Base-by-base conservation (phyloP, 768 basidiomycete genomes). In the Tricholomella constricta region DNA sequence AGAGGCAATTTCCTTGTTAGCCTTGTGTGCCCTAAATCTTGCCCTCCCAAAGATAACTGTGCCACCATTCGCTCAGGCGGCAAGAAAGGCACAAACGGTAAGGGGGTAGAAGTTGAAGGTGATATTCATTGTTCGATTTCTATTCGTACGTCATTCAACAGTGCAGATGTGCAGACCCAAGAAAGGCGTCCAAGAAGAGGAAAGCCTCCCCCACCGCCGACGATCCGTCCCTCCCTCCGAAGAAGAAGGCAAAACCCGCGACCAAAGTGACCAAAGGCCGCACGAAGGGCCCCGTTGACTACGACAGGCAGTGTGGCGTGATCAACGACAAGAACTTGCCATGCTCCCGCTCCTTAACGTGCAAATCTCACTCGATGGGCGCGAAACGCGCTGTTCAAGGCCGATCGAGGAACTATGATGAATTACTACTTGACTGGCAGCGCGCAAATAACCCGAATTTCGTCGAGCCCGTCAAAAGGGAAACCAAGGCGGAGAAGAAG, bases 301-400 rank as follows among this genome's bases (percentile, higher is more conserved):
- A 86, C 58, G 92, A 97, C 74, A 86, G 82, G 51, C 94, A 97
- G 59, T 98, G 96, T 62, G 94, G 96, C 45, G 96, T 98, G 32
- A 96, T 97, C 68, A 98, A 96, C 72, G 94, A 96, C 73, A 97
- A 97, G 69, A 81, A 81, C 38, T 74, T 93, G 6, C 94, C 92
- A 0, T 99, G 96, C 66, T 93, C 94, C 11, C 90, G 96, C 23
- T 94, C 94, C 6, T 80, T 99, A 32, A 98, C 96, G 0, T 99
- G 96, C 77, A 99, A 99, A 71, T 93, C 96, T 5, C 96, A 99
- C 67, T 89, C 92, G 2, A 96, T 99, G 88, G 93, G 93, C 12
- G 90, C 93, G 10, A 99, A 99, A 70, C 89, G 96, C 15, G 84
- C 89, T 8, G 95, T 99, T 1, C 80, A 82, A 56, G 92, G 92